phyloP scores from a whole-genome alignment of 2,329 filamentous ascomycete species.

The Arthrinium puccinioides region DNA sequence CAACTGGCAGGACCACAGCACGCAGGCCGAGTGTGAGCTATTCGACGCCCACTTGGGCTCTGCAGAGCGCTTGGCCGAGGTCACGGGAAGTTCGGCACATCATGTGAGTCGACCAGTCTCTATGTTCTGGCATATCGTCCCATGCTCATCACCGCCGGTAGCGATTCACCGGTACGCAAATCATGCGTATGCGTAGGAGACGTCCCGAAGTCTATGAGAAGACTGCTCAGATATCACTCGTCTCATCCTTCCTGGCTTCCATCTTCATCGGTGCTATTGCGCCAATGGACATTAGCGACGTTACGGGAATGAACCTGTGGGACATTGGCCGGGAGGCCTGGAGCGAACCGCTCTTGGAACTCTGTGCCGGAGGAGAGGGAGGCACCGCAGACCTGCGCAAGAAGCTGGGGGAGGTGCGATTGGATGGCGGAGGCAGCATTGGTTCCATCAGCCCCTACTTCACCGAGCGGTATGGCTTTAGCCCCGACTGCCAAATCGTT shows the following conservation, averaged over 20 bases:
- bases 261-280: constrained; percentile 79
- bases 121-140: neutral
- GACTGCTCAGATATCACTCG: constrained; percentile 81
- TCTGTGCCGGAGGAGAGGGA: constrained; percentile 59
- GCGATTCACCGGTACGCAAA: constrained; percentile 97
- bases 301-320: constrained; percentile 96
- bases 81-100: constrained; percentile 88
- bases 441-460: constrained; percentile 76
- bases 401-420: constrained; percentile 74
- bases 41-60: constrained; percentile 71
- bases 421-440: constrained; percentile 73
- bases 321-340: constrained; percentile 71
- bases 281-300: constrained; percentile 88
- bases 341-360: constrained; percentile 66
- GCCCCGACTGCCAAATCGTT: constrained; percentile 64
- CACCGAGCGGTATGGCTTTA: constrained; percentile 70
- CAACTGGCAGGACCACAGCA: constrained; percentile 98
- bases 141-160: constrained; percentile 32
- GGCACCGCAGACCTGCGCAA: constrained; percentile 57
- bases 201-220: constrained; percentile 74
- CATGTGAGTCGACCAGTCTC: constrained; percentile 66
- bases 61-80: constrained; percentile 61
- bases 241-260: constrained; percentile 92
- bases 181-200: constrained; percentile 73
- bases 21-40: constrained; percentile 80